Conservation (phyloP, 2,329 filamentous ascomycete genomes). For the Talaromyces marneffei region DNA sequence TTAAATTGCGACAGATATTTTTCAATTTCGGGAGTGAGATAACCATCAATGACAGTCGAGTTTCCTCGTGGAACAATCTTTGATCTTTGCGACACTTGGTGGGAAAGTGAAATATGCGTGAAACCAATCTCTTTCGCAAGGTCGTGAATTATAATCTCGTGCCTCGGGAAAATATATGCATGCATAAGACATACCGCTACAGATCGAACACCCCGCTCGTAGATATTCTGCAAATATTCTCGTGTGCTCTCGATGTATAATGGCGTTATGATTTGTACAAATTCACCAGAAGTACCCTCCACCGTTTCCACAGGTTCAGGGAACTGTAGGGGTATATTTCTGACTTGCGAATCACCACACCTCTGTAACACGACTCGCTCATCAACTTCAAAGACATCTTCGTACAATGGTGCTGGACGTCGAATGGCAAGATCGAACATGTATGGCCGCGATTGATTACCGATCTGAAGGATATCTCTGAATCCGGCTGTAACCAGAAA, state of each 20-base stretch:
- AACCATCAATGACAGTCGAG: slow-evolving; percentile 72
- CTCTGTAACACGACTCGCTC: slow-evolving; percentile 49
- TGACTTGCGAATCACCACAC: not conserved
- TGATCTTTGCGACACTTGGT: slow-evolving; percentile 73
- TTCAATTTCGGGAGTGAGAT: slow-evolving; percentile 71
- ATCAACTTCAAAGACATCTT: slow-evolving; percentile 76
- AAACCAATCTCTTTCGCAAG: slow-evolving; percentile 77
- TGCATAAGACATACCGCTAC: slow-evolving; percentile 4
- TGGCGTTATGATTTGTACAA: not conserved
- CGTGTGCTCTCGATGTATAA: slow-evolving; percentile 1
- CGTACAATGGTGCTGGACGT: slow-evolving; percentile 80
- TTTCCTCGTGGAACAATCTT: slow-evolving; percentile 73
- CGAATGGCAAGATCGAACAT: slow-evolving; percentile 86
- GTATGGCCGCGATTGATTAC: slow-evolving; percentile 80
- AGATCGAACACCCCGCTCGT: not conserved
- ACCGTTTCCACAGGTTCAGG: not conserved
- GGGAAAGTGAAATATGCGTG: slow-evolving; percentile 63
- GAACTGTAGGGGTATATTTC: slow-evolving; percentile 55
- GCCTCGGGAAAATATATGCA: slow-evolving; percentile 61
- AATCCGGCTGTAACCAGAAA: slow-evolving; percentile 85
- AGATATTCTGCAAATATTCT: not conserved
- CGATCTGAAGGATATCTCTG: slow-evolving; percentile 61
- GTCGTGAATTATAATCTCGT: slow-evolving; percentile 72
- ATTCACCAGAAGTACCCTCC: not conserved
- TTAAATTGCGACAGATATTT: slow-evolving; percentile 73